Base-by-base conservation (phyloP, 345 rosid genomes). In the Murraya koenigii region DNA sequence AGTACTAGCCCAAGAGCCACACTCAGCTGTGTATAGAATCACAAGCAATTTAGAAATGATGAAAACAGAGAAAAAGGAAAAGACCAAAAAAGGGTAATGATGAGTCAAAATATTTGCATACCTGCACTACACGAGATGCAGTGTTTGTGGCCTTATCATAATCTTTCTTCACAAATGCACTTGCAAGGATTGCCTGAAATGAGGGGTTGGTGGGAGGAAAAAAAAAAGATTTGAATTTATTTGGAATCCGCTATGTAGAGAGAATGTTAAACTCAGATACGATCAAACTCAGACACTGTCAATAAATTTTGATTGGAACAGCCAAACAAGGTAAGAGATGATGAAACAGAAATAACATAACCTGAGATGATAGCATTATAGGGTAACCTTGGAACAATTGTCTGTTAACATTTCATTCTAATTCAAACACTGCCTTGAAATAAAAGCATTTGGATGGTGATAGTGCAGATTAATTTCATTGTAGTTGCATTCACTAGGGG, bases 91-190 rank as follows among this genome's bases (percentile, higher is more conserved):
- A 4, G 10, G 28, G 13, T 25, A 66, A 56, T 33, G 65, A 7
- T 20, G 58, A 8, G 23, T 26, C 77, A 13, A 68, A 62, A 47
- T 15, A 38, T 60, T 23, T 15, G 38, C 67, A 82, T 88, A 87
- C 92, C 87, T 90, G 92, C 71, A 86, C 49, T 35, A 88, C 89
- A 25, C 89, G 91, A 71, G 89, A 82, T 26, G 92, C 84, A 3
- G 82, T 78, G 3, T 79, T 77, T 41, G 67, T 78, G 17, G 81
- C 89, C 82, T 78, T 87, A 20, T 76, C 79, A 49, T 81, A 78
- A 66, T 91, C 88, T 64, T 77, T 82, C 66, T 75, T 76, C 5
- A 91, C 92, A 71, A 91, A 88, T 7, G 92, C 86, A n/a, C 86
- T 83, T 38, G 95, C 92, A 44, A 91, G 86, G 67, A 87, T 82